phyloP scores from a whole-genome alignment of 345 rosid genomes.

The Aquilaria sinensis region DNA sequence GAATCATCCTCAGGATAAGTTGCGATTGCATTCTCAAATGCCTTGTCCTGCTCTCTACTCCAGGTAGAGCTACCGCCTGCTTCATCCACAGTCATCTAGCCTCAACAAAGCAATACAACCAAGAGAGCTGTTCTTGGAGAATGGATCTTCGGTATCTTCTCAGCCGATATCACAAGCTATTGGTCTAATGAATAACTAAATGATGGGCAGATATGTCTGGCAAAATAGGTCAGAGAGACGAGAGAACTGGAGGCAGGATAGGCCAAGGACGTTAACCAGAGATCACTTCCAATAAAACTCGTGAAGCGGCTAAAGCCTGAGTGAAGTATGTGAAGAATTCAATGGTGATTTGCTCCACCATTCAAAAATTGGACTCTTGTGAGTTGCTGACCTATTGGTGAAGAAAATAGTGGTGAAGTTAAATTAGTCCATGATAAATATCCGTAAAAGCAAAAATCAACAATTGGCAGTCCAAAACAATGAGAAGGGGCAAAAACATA shows the following conservation, averaged over 20 bases:
- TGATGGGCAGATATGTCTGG: slow-evolving; percentile 18
- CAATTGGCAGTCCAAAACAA: slow-evolving; percentile 24
- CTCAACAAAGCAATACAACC: slow-evolving; percentile 17
- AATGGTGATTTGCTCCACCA: slow-evolving; percentile 40
- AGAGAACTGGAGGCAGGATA: slow-evolving; percentile 22
- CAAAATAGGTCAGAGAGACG: slow-evolving; percentile 17
- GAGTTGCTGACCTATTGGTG: slow-evolving; percentile 38
- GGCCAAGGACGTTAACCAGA: slow-evolving; percentile 29
- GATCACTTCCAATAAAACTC: slow-evolving; percentile 35
- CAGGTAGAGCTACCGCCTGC: slow-evolving; percentile 52
- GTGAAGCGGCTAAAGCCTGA: slow-evolving; percentile 13
- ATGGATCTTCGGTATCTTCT: slow-evolving; percentile 24
- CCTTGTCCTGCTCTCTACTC: slow-evolving; percentile 86
- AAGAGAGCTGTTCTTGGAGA: slow-evolving; percentile 12
- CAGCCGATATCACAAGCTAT: slow-evolving; percentile 17
- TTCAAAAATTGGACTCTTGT: slow-evolving; percentile 41
- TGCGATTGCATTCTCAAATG: slow-evolving; percentile 86
- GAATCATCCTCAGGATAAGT: slow-evolving; percentile 53
- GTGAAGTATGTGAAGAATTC: slow-evolving; percentile 33
- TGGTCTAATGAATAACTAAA: slow-evolving; percentile 14
- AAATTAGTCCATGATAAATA: slow-evolving; percentile 49
- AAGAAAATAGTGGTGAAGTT: slow-evolving; percentile 32
- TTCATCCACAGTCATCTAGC: slow-evolving; percentile 66
- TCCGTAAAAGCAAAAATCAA: slow-evolving; percentile 33
- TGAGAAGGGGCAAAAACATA: slow-evolving; percentile 8